Base-by-base conservation (phyloP, 2,329 filamentous ascomycete species). In the Aspergillus viridinutans region DNA sequence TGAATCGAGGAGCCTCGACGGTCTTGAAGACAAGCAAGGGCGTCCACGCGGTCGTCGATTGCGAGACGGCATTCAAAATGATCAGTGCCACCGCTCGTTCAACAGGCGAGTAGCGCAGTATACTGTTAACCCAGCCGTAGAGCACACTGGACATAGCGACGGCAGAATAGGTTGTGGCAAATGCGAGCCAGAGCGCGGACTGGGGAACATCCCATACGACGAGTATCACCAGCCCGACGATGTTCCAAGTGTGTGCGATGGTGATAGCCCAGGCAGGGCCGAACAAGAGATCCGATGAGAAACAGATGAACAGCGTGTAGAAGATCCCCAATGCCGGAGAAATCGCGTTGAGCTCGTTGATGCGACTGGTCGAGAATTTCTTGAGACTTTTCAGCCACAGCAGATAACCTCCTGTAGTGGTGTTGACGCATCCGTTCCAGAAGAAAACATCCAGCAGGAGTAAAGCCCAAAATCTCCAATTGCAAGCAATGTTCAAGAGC, bases 361-460 rank as follows among this genome's bases (percentile, higher is more conserved):
- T 67, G 12, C 72, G 72, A 1, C 78, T 69, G 0, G 72, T 72
- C 0, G 76, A 73, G 64, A 77, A 85, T 1, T 80, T 73, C 1
- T 77, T 67, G 14, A 85, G 58, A 55, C 78, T 82, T 68, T 85
- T 85, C 49, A 86, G 71, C 83, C 83, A 86, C 0, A 86, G 73
- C 2, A 85, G 66, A 57, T 81, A 85, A 0, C 76, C 78, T 2
- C 81, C 83, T 1, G 77, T 72, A 6, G 67, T 74, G 1, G 76
- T 78, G 49, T 81, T 78, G n/a, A 76, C 69, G 4, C 76, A 70
- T 1, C 74, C 75, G 57, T 85, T 84, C 80, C 81, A 85, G 69
- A 85, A 85, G 25, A 85, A 73, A 4, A 83, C 74, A 49, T 83
- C 79, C 29, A 82, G 72, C 1, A 80, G 58, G 0, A 84, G 69